Base-by-base conservation (phyloP, 306 rosid species). In the Quercus variabilis region DNA sequence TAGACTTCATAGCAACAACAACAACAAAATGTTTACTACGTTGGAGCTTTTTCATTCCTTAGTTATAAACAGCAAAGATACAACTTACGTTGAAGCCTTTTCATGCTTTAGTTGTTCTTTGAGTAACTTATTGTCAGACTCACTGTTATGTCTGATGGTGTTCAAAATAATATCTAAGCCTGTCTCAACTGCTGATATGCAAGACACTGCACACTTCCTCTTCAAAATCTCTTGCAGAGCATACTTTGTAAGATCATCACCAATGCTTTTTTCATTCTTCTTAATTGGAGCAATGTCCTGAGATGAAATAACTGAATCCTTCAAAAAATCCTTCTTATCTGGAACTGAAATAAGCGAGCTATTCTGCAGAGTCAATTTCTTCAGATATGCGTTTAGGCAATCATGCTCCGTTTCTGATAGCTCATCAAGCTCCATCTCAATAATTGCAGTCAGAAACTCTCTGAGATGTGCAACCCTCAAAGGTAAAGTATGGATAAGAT, bases 341-440 rank as follows among this genome's bases (percentile, higher is more conserved):
- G 38, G 71, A 38, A 30, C 75, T 28, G 62, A 56, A 56, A 51
- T 7, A 20, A 33, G 31, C 0, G 55, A 46, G 1, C 68, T 3
- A 23, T 71, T n/a, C 54, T 70, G 54, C 57, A 58, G 3, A 65
- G 68, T 78, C 83, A 85, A 70, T 55, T 72, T 74, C 30, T 38
- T 82, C 65, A 79, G 58, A 69, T 85, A 85, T 3, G n/a, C 76
- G 71, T 55, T 58, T 63, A 85, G 41, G 80, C 56, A 43, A 35
- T 79, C 83, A 33, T 67, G 41, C 57, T 75, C 84, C 7, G 69
- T 46, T 65, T 46, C 81, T 0, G 71, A 79, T 28, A 85, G 62
- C 63, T 75, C 79, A 63, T 82, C 76, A 69, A 85, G 81, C 68
- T 85, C 88, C 81, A 79, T 51, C 77, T 79, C 74, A 21, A 85